Conservation (phyloP, 164 flowering plant genomes). For the Chloranthus sessilifolius region DNA sequence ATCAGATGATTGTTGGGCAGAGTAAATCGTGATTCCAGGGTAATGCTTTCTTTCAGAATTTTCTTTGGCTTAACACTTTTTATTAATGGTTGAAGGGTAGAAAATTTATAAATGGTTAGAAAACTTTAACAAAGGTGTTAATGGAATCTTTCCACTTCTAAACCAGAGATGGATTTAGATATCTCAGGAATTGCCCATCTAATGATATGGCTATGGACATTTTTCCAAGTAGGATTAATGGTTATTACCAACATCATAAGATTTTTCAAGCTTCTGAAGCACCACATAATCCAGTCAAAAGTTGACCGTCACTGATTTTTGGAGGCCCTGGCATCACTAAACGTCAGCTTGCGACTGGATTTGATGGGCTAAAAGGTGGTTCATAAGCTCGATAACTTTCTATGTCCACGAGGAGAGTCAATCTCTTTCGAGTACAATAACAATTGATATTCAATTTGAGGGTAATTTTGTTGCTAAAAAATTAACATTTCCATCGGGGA, state of each 20-base stretch:
- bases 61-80: too few species aligned
- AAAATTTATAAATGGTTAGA: not conserved
- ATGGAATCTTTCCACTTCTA: not conserved
- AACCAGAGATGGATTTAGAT: too few species aligned
- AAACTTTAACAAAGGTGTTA: not conserved
- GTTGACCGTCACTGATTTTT: not conserved
- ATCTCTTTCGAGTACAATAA: not conserved
- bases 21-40: conserved; percentile 1
- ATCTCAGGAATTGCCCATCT: too few species aligned
- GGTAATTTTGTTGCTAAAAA: conserved; percentile 44
- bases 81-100: not conserved
- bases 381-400: not conserved
- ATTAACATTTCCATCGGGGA: conserved; percentile 59
- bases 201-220: too few species aligned
- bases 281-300: not conserved
- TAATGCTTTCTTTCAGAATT: not conserved
- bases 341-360: too few species aligned
- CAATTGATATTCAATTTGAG: conserved; percentile 16
- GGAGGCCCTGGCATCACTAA: not conserved
- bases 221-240: too few species aligned
- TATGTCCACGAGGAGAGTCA: not conserved
- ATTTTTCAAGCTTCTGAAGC: not conserved
- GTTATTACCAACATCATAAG: too few species aligned
- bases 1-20: conserved; percentile 14
- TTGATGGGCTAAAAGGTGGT: too few species aligned